These are phyloP conservation scores for Choanephora cucurbitarum DNA, from an alignment of 371 early-diverging fungal genomes.

Conservation along the genomic window DNA sequence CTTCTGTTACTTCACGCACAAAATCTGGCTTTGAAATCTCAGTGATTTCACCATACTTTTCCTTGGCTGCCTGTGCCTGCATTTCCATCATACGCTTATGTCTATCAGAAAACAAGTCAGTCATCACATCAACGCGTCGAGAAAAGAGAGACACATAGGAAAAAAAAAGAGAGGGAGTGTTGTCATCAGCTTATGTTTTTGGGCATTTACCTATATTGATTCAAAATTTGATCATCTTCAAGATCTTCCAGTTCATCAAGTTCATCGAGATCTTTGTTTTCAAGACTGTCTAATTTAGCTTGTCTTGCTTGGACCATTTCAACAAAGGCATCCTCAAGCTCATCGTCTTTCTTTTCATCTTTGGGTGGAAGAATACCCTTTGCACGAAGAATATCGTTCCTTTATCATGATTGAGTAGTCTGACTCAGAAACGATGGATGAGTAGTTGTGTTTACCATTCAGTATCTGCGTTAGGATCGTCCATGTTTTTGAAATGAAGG, in stretches of 20 bases:
- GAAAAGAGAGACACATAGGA: too few relatives aligned
- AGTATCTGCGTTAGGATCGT: slow-evolving; percentile 75
- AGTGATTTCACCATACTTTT: slow-evolving; percentile 77
- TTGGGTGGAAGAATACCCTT: slow-evolving; percentile 90
- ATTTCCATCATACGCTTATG: slow-evolving; percentile 81
- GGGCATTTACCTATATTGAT: slow-evolving; percentile 64
- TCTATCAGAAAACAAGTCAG: slow-evolving; percentile 23
- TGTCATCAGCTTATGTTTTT: too few relatives aligned
- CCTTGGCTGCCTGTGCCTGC: slow-evolving; percentile 57
- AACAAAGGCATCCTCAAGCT: slow-evolving; percentile 81
- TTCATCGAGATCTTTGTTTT: slow-evolving; percentile 78
- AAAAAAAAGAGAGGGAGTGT: not conserved
- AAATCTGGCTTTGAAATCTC: slow-evolving; percentile 95
- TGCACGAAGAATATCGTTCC: slow-evolving; percentile 91
- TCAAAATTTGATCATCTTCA: slow-evolving; percentile 82
- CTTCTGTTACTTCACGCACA: slow-evolving; percentile 86
- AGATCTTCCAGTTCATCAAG: slow-evolving; percentile 89
- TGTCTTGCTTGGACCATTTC: slow-evolving; percentile 67
- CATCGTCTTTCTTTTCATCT: slow-evolving; percentile 68
- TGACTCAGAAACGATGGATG: not conserved
- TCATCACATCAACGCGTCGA: not conserved
- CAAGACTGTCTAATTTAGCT: slow-evolving; percentile 62
- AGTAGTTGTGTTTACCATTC: slow-evolving; percentile 54
- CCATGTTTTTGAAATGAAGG: too few relatives aligned
- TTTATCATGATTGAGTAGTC: slow-evolving; percentile 4